Conservation (phyloP, 2,329 filamentous ascomycete species). For the Westerdykella sp. region DNA sequence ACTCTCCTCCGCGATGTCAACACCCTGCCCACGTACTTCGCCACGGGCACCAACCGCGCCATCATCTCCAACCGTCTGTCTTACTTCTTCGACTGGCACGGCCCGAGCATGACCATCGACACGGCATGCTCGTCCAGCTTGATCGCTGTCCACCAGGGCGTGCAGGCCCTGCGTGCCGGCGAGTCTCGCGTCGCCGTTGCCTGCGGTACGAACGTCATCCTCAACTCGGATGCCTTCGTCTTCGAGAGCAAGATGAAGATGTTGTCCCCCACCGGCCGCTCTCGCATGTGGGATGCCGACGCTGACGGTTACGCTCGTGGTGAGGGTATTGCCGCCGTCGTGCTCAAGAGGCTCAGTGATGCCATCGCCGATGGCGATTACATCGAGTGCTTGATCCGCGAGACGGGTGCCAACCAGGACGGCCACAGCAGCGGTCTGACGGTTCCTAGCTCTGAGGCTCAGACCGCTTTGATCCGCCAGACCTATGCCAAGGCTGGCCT, state of each 20-base stretch:
- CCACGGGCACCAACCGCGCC: conserved; percentile 14
- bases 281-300: conserved; percentile 15
- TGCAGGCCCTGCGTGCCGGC: conserved; percentile 8
- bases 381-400: conserved; percentile 39
- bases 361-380: conserved; percentile 52
- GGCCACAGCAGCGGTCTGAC: conserved; percentile 45
- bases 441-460: conserved; percentile 31
- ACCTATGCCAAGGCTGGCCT: conserved; percentile 24
- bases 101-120: conserved; percentile 35
- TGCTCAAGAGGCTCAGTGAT: conserved; percentile 51
- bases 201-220: conserved; percentile 8
- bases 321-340: conserved; percentile 52
- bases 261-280: conserved; percentile 18
- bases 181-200: conserved; percentile 13
- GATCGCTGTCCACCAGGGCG: conserved; percentile 22
- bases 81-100: conserved; percentile 34
- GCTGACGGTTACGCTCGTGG: conserved; percentile 59
- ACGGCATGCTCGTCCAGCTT: conserved; percentile 36
- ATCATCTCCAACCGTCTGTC: conserved; percentile 36
- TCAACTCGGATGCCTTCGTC: conserved; percentile 9
- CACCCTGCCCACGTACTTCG: conserved; percentile 1
- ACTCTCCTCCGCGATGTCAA: conserved; percentile 1
- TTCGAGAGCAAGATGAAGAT: conserved; percentile 17
- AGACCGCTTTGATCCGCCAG: conserved; percentile 31
- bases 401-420: conserved; percentile 41